Conservation (phyloP, 805 yeast genomes). For the Metschnikowia dekortorum region DNA sequence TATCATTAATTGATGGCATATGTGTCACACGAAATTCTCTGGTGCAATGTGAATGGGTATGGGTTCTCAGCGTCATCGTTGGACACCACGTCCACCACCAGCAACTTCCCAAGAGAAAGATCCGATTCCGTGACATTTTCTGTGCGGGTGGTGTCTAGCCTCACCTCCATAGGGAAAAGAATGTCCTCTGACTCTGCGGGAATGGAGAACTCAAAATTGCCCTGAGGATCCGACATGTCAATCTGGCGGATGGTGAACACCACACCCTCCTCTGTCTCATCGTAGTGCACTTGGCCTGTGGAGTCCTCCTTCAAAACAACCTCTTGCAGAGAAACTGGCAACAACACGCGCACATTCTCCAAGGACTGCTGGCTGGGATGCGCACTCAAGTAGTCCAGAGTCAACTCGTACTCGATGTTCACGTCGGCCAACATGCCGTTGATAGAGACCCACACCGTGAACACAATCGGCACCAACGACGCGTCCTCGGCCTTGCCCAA, state of each 20-base stretch:
- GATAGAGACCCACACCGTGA: conserved; percentile 81
- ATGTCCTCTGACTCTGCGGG: conserved; percentile 75
- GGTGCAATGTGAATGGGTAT: conserved; percentile 66
- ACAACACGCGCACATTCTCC: conserved; percentile 50
- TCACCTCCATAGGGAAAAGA: conserved; percentile 81
- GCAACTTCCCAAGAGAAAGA: conserved; percentile 59
- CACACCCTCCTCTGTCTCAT: conserved; percentile 64
- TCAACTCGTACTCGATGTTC: conserved; percentile 84
- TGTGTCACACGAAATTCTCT: conserved; percentile 54
- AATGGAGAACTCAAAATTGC: conserved; percentile 75
- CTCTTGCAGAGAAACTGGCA: conserved; percentile 64
- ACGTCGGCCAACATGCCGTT: conserved; percentile 62
- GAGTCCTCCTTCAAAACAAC: conserved; percentile 48
- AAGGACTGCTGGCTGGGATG: conserved; percentile 38
- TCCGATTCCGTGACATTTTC: conserved; percentile 35
- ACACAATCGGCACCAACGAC: conserved; percentile 51
- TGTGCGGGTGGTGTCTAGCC: conserved; percentile 49
- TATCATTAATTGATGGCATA: conserved; percentile 43
- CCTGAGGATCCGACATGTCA: conserved; percentile 50
- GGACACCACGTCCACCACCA: conserved; percentile 54
- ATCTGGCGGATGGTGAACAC: conserved; percentile 59
- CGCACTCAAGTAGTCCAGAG: conserved; percentile 32
- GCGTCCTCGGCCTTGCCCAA: conserved; percentile 55
- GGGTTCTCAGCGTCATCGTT: conserved; percentile 48
- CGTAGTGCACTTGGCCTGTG: conserved; percentile 45